phyloP scores from a whole-genome alignment of 129 eudicot genomes.

The sunflower (Helianthus annuus) region HanXRQr2.0-SUNRISE NC_035442.2:9706285-9706784 shows the following conservation, averaged over 20 bases:
- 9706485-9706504: not conserved
- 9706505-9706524: too few species aligned
- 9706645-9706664: not conserved
- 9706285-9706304: too few species aligned
- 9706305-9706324: too few species aligned
- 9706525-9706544: not conserved
- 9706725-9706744: not conserved
- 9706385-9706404: constrained; percentile 83
- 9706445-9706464: not conserved
- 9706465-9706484: not conserved
- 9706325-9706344: constrained; percentile 2
- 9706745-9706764: not conserved
- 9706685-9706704: constrained; percentile 12
- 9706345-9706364: constrained; percentile 5
- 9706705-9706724: not conserved
- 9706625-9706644: not conserved
- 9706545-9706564: constrained; percentile 7
- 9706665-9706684: constrained; percentile 3
- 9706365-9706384: constrained; percentile 55
- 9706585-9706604: not conserved
- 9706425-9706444: constrained; percentile 45
- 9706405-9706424: constrained; percentile 60
- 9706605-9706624: not conserved
- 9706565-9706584: not conserved
- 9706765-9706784: constrained; percentile 7